Percentiles rank a stretch among this genome's conserved stretches.
phyloP scores from a whole-genome alignment of 2,329 filamentous ascomycete genomes.

The Xylariales sp. region DNA sequence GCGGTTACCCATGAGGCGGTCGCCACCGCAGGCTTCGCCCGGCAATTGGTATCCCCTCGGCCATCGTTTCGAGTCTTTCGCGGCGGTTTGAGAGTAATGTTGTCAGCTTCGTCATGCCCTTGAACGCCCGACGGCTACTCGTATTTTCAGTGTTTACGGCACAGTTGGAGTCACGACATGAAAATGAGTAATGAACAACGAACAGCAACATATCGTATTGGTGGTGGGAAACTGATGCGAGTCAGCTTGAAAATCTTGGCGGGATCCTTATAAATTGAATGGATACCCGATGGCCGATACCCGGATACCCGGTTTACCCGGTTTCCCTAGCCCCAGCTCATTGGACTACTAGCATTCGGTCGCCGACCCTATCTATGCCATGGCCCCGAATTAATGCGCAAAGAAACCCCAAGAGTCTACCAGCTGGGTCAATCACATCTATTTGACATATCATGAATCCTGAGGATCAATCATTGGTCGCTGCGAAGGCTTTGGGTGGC shows the following conservation, averaged over 20 bases:
- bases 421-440: background rate
- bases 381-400: constrained; percentile 10
- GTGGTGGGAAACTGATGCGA: constrained; percentile 18
- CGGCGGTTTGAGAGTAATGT: background rate
- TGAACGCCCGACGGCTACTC: constrained; percentile 17
- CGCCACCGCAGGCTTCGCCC: constrained; percentile 8
- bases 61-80: constrained; percentile 11
- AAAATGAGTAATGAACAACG: constrained; percentile 16
- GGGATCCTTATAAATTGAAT: constrained; percentile 6
- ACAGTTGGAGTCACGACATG: background rate
- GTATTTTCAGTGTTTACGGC: background rate
- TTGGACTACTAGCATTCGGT: constrained; percentile 1
- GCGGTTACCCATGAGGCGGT: background rate
- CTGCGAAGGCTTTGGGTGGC: constrained; percentile 17
- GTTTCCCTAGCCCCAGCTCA: constrained; percentile 19
- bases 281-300: background rate
- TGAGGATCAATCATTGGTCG: constrained; percentile 14
- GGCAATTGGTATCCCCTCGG: constrained; percentile 31
- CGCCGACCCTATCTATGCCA: constrained; percentile 16
- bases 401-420: background rate
- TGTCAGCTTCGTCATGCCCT: background rate
- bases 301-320: constrained; percentile 35
- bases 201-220: background rate
- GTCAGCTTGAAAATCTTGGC: constrained; percentile 33
- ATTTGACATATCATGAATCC: constrained; percentile 24